Conservation (phyloP, 1,139 yeast genomes). For the Candida frijolesensis region DNA sequence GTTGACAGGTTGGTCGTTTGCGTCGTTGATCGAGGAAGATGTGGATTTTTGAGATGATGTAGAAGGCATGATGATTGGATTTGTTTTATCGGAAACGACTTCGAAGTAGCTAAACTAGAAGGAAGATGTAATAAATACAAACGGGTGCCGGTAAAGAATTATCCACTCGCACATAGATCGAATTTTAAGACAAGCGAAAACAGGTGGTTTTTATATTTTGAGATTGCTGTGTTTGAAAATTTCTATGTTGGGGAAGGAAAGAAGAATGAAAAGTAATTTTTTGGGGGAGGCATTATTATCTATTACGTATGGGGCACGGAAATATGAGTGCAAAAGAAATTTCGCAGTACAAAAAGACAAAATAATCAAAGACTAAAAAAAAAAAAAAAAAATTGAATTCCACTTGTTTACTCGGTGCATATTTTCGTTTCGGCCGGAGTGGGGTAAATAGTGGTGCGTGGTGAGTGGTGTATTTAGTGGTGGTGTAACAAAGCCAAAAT, state of each 20-base stretch:
- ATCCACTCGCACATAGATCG: too few species aligned
- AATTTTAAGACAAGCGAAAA: too few species aligned
- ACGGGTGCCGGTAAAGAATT: too few species aligned
- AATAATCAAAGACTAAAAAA: neutral
- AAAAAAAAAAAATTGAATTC: neutral
- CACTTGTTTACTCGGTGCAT: neutral
- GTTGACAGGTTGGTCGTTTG: slow-evolving; percentile 19
- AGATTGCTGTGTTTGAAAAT: too few species aligned
- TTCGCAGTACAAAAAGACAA: neutral
- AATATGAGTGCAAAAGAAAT: neutral
- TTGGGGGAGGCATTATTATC: neutral
- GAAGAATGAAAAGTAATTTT: too few species aligned
- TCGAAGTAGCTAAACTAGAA: too few species aligned
- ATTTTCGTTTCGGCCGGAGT: neutral
- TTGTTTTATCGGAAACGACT: too few species aligned
- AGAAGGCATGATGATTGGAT: slow-evolving; percentile 8
- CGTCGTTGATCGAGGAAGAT: slow-evolving; percentile 5
- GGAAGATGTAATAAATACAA: too few species aligned
- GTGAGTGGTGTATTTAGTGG: neutral
- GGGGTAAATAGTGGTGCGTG: neutral
- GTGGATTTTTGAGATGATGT: slow-evolving; percentile 13
- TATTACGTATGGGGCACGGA: neutral
- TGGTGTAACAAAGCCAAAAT: neutral
- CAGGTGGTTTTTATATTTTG: too few species aligned
- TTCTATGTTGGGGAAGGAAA: too few species aligned